Percentiles rank a stretch among this genome's conserved stretches.
Conservation (phyloP, 495 filamentous ascomycete species). For the Peziza echinospora region DNA sequence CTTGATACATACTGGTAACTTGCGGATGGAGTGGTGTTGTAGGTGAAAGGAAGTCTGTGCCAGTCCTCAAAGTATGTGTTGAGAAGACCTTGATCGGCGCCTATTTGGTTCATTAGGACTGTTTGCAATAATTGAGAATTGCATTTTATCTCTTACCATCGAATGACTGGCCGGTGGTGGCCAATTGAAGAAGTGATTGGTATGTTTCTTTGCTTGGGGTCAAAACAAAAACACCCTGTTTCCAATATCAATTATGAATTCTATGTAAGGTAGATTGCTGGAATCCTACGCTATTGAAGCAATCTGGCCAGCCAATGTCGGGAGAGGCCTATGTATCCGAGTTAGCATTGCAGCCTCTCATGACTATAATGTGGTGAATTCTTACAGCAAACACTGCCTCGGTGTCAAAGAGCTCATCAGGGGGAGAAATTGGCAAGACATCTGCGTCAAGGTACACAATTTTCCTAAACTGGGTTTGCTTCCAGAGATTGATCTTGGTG, state of each 20-base stretch:
- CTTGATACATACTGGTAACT: conserved; percentile 69
- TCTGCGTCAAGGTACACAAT: conserved; percentile 90
- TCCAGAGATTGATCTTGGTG: conserved; percentile 93
- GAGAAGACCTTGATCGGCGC: conserved; percentile 79
- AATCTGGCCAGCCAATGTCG: conserved; percentile 94
- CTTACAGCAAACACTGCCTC: conserved; percentile 38
- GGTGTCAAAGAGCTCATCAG: conserved; percentile 77
- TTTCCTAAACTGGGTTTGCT: conserved; percentile 66
- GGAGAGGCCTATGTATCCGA: conserved; percentile 40
- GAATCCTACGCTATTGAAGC: conserved; percentile 55
- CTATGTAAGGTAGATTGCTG: too few species aligned
- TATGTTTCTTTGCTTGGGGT: conserved; percentile 75
- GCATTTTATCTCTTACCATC: conserved; percentile 34
- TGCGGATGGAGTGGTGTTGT: conserved; percentile 87
- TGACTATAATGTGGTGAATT: conserved; percentile 1
- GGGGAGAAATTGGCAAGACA: conserved; percentile 61
- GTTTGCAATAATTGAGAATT: background rate
- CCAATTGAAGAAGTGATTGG: conserved; percentile 60
- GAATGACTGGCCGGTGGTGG: conserved; percentile 72
- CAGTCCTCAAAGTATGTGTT: conserved; percentile 82
- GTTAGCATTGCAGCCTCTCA: conserved; percentile 5
- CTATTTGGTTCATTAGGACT: conserved; percentile 7
- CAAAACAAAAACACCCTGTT: conserved; percentile 62
- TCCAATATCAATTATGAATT: too few species aligned
- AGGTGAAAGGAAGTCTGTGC: conserved; percentile 79